Evolutionary conservation across 768 basidiomycete species (phyloP).

Genomic region (Amanita rubescens): DNA sequence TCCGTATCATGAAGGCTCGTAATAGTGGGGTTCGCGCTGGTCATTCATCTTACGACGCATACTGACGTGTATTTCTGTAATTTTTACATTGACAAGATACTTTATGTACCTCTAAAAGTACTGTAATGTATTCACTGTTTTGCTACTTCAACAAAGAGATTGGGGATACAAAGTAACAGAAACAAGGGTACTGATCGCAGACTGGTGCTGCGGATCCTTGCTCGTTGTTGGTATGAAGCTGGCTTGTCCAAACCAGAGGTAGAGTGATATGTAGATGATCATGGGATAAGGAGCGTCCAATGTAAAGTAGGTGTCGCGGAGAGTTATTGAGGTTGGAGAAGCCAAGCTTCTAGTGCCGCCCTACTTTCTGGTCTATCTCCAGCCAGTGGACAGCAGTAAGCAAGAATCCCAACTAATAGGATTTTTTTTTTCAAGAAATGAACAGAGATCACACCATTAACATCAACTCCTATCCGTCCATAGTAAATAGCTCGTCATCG

Average conservation of each 20-base stretch:
- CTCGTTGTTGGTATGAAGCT: background rate
- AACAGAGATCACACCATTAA: background rate
- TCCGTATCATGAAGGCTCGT: no score
- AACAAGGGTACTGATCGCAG: background rate
- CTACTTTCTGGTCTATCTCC: background rate
- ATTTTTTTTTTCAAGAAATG: background rate
- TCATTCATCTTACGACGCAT: background rate
- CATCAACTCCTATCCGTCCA: slow-evolving; percentile 1
- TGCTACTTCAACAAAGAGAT: background rate
- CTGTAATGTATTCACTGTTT: slow-evolving; percentile 2
- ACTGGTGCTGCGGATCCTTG: no score
- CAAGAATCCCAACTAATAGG: background rate
- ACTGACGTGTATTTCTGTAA: background rate
- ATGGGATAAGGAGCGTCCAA: background rate
- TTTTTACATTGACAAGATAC: slow-evolving; percentile 5
- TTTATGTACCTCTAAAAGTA: slow-evolving; percentile 6
- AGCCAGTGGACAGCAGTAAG: background rate
- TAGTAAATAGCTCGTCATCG: slow-evolving; percentile 5
- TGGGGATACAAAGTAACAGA: background rate
- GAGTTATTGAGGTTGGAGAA: background rate
- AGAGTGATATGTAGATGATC: no score
- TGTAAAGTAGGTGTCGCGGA: no score
- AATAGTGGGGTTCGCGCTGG: background rate
- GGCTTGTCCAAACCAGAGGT: no score
- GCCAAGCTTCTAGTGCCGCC: background rate